Evolutionary conservation across 345 rosid genomes (phyloP), one percentile per base, ranked within the genome.

Genomic region (Pelargonium nanum): DNA sequence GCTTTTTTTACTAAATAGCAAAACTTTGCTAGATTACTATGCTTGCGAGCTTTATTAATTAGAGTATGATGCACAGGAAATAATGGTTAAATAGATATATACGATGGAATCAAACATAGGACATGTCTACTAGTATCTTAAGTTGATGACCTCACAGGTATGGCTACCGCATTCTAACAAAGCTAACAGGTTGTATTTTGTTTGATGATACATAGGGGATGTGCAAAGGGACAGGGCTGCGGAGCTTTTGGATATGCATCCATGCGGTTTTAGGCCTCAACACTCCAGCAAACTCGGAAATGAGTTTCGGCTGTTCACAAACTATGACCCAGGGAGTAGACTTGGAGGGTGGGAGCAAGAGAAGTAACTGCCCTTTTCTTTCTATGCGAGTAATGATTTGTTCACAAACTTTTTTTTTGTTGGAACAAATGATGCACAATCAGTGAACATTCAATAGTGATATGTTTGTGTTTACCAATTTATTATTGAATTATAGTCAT

Each of bases 211-310:
- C 72, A 80, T 65, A 89, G 98, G 98, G 65, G 93, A 74, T 63
- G 93, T 86, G 75, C 98, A 89, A 71, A 92, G 60, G 74, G 89
- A 86, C 26, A 66, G 73, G n/a, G 98, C 91, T 17, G 89, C 86
- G 10, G 84, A 82, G 71, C 78, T 92, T 53, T 71, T 92, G 75
- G 82, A 86, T 54, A 75, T 92, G 74, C 81, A 51, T 19, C 82
- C 89, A 45, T 86, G 98, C 67, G 81, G 78, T 62, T 92, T 88
- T 67, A 74, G 75, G 74, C 98, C 98, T 26, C 82, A 64, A 57
- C 95, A 92, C 74, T 73, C 91, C 0, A 86, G 86, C 85, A 89
- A 92, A 69, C 95, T 92, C 1, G 95, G 96, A 58, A 92, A 92
- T 45, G 96, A 83, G 74, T 92, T 92, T 62, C 65, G 86, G 24